phyloP scores from a whole-genome alignment of 2,329 filamentous ascomycete species.

The Colletotrichum endophyticum region DNA sequence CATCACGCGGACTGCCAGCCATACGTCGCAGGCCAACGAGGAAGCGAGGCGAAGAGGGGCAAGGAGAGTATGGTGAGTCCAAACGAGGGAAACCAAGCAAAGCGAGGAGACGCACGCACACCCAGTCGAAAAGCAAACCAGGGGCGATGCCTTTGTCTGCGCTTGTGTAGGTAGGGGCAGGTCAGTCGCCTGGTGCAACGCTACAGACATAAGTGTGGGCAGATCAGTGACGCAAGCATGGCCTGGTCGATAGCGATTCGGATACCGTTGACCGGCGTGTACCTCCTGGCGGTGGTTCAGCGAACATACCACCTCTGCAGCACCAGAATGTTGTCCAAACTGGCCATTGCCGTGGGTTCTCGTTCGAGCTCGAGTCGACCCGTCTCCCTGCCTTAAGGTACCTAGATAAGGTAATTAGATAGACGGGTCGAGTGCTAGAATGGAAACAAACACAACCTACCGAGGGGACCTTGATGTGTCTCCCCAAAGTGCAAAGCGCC shows the following conservation, averaged over 20 bases:
- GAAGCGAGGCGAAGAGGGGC: background rate
- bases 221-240: conserved; percentile 17
- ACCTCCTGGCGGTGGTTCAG: background rate
- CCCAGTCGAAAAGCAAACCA: background rate
- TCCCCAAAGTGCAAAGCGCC: background rate
- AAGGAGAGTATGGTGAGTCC: background rate
- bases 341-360: background rate
- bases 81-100: background rate
- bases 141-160: background rate
- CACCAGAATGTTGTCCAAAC: background rate
- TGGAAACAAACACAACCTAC: background rate
- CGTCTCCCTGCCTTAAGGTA: background rate
- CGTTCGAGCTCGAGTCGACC: background rate
- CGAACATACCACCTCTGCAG: background rate
- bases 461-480: background rate
- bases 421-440: background rate
- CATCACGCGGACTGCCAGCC: conserved; percentile 20
- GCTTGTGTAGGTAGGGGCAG: background rate
- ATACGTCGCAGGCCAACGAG: background rate
- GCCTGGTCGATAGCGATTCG: background rate
- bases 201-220: conserved; percentile 5
- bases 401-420: background rate
- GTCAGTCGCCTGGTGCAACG: conserved; percentile 11
- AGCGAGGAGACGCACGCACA: background rate
- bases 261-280: background rate